Evolutionary conservation across 2,329 filamentous ascomycete species (phyloP).

Genomic region (Botryosphaeria agaves): DNA sequence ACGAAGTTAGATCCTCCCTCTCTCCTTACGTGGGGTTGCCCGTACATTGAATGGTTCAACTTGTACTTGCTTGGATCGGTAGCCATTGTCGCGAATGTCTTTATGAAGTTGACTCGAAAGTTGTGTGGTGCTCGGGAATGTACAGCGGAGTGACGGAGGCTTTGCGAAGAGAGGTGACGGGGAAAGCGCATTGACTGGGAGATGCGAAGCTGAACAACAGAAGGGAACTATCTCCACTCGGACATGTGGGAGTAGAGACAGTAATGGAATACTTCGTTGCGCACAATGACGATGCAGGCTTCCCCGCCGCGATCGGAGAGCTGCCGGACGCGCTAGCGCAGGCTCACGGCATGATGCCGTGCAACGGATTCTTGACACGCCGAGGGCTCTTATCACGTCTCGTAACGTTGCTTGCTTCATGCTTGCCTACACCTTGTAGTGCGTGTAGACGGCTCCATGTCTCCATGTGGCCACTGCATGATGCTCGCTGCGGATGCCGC

Average conservation of each 20-base stretch:
- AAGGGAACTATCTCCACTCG: no score
- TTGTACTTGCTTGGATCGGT: conserved; percentile 47
- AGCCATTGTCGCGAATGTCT: conserved; percentile 28
- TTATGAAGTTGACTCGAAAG: background rate
- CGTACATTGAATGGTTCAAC: conserved; percentile 40
- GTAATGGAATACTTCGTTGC: background rate
- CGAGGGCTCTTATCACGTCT: no score
- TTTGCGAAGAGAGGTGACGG: no score
- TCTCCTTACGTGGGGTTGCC: background rate
- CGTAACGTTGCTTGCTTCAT: no score
- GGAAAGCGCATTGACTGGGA: background rate
- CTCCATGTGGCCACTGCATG: no score
- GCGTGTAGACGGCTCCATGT: no score
- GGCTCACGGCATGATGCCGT: background rate
- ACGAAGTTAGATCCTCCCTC: conserved; percentile 10
- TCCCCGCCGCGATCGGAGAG: background rate
- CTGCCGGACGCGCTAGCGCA: no score
- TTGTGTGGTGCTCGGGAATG: no score
- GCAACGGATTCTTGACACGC: background rate
- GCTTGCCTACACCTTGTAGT: no score
- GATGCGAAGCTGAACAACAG: no score
- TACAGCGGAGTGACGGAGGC: no score
- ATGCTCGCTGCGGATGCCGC: no score
- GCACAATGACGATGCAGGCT: background rate
- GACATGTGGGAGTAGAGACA: background rate